Conservation (phyloP, 176 grass and related monocot genomes). For the Sorghum bicolor region DNA sequence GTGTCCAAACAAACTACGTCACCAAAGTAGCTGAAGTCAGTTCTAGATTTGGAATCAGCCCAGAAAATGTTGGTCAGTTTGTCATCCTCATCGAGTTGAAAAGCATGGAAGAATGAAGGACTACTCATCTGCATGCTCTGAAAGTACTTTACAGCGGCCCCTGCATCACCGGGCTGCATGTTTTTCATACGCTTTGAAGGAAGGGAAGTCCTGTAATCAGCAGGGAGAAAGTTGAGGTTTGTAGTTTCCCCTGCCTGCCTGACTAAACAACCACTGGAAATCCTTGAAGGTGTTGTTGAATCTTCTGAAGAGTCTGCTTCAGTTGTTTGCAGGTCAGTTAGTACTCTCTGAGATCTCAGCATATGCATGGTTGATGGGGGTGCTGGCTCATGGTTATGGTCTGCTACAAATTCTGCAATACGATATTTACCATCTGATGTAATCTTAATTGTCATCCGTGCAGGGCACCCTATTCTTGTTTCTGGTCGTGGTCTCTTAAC, state of each 20-base stretch:
- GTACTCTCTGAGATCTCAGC: conserved; percentile 80
- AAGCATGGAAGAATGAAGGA: conserved; percentile 74
- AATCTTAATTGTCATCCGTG: conserved; percentile 87
- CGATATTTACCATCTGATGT: conserved; percentile 62
- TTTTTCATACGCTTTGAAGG: conserved; percentile 73
- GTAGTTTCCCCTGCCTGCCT: conserved; percentile 29
- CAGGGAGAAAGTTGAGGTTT: conserved; percentile 51
- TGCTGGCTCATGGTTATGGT: conserved; percentile 90
- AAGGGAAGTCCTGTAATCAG: conserved; percentile 70
- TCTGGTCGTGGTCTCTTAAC: conserved; percentile 79
- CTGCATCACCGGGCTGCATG: conserved; percentile 83
- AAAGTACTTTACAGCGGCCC: conserved; percentile 70
- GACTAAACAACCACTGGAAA: conserved; percentile 38
- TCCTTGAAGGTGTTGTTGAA: conserved; percentile 51
- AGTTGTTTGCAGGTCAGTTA: conserved; percentile 68
- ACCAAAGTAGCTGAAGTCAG: conserved; percentile 67
- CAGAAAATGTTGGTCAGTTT: conserved; percentile 91
- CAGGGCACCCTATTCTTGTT: conserved; percentile 82
- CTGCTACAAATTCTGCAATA: conserved; percentile 66
- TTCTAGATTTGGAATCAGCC: conserved; percentile 74
- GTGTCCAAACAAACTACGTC: conserved; percentile 85
- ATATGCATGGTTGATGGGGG: conserved; percentile 91
- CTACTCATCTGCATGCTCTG: conserved; percentile 74
- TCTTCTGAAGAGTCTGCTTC: conserved; percentile 81
- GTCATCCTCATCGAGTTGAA: conserved; percentile 89